These are phyloP conservation scores for Pyrus betulifolia DNA, from an alignment of 306 rosid species.

Conservation along the genomic window DNA sequence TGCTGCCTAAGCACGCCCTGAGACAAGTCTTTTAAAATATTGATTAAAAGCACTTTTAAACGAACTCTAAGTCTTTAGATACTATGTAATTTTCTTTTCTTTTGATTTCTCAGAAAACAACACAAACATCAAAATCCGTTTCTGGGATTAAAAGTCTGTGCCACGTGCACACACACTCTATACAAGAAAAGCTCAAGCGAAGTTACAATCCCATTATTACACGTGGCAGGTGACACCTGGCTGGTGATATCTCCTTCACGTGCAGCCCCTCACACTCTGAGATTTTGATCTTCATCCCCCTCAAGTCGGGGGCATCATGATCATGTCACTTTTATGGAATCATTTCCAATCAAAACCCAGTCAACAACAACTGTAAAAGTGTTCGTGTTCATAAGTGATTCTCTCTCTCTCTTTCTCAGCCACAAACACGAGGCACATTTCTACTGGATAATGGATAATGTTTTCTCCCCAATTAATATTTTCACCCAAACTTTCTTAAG, in stretches of 20 bases:
- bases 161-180: background rate
- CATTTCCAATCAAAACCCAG: background rate
- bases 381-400: background rate
- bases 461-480: no score
- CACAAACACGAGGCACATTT: background rate
- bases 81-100: background rate
- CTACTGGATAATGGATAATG: no score
- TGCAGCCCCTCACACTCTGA: constrained; percentile 2
- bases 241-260: constrained; percentile 16
- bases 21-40: no score
- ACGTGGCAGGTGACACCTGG: constrained; percentile 5
- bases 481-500: no score
- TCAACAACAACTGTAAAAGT: no score
- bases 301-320: constrained; percentile 21
- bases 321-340: background rate
- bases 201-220: constrained; percentile 1
- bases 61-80: background rate
- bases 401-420: background rate
- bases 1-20: no score
- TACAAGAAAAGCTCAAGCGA: background rate
- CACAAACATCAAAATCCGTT: background rate
- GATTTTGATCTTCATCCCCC: background rate
- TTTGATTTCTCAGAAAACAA: background rate
- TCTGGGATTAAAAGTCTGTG: background rate
- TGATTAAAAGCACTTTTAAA: no score